phyloP scores from a whole-genome alignment of 768 basidiomycete genomes.

The Termitomyces heimii region DNA sequence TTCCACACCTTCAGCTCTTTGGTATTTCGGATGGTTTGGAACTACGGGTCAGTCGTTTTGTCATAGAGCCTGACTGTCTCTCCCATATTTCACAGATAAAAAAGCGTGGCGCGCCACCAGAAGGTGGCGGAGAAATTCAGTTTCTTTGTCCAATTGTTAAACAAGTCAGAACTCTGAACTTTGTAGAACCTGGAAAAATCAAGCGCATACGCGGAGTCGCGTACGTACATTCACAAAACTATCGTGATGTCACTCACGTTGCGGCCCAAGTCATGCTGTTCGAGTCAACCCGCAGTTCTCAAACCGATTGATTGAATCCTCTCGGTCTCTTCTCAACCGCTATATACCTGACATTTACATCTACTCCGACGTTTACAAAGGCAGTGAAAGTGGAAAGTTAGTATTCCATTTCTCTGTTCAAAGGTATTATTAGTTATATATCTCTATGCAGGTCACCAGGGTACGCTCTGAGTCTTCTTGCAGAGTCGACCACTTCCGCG shows the following conservation, averaged over 20 bases:
- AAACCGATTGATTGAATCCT: constrained; percentile 94
- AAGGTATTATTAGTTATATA: background rate
- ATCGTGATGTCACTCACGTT: background rate
- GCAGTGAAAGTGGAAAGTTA: constrained; percentile 94
- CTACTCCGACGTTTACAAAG: constrained; percentile 97
- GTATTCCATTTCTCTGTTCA: constrained; percentile 19
- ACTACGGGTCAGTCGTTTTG: constrained; percentile 51
- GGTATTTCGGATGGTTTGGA: constrained; percentile 90
- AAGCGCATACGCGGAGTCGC: constrained; percentile 94
- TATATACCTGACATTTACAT: constrained; percentile 98
- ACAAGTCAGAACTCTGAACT: constrained; percentile 88
- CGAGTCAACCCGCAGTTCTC: constrained; percentile 97
- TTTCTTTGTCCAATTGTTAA: constrained; percentile 92
- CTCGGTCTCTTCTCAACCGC: constrained; percentile 88
- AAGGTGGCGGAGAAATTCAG: constrained; percentile 90
- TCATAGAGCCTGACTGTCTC: background rate
- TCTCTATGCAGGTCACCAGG: constrained; percentile 74
- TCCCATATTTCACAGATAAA: constrained; percentile 56
- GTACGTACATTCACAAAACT: constrained; percentile 40
- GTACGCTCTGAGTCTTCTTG: constrained; percentile 85
- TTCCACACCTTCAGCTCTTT: constrained; percentile 87
- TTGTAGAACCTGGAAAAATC: constrained; percentile 86
- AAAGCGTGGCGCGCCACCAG: constrained; percentile 87
- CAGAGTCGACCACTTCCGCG: constrained; percentile 88
- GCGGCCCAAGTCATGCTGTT: constrained; percentile 72